Evolutionary conservation across 2,329 filamentous ascomycete genomes (phyloP).

Genomic region (Fusarium neocosmosporiellum): DNA sequence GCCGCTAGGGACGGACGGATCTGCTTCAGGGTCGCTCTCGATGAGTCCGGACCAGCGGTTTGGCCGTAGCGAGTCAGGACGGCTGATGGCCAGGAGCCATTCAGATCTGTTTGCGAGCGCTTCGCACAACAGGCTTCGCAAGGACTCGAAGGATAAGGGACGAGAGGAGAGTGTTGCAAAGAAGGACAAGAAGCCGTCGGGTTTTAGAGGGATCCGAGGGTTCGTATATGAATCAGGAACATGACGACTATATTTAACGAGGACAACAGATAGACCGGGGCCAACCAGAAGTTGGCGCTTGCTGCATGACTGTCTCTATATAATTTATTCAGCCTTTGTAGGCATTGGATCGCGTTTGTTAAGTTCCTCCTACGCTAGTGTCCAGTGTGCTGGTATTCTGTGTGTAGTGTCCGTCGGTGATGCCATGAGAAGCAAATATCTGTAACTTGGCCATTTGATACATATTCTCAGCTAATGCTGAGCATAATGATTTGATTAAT

Average conservation of each 20-base stretch:
- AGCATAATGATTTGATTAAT: too few relatives aligned
- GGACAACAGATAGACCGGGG: neutral
- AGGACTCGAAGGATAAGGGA: slow-evolving; percentile 61
- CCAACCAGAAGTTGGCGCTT: neutral
- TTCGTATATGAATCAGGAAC: slow-evolving; percentile 47
- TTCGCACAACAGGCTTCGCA: slow-evolving; percentile 59
- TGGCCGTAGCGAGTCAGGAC: slow-evolving; percentile 57
- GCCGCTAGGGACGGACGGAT: slow-evolving; percentile 49
- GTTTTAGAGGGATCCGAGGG: slow-evolving; percentile 56
- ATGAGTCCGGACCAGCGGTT: slow-evolving; percentile 56
- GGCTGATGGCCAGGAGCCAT: slow-evolving; percentile 32
- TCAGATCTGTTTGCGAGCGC: slow-evolving; percentile 52
- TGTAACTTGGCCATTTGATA: too few relatives aligned
- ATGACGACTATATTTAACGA: neutral
- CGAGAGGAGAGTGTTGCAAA: slow-evolving; percentile 52
- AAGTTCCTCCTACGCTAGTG: too few relatives aligned
- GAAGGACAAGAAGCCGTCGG: slow-evolving; percentile 52
- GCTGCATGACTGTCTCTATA: neutral
- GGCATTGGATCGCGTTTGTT: neutral
- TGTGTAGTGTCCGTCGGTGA: too few relatives aligned
- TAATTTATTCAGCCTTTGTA: neutral
- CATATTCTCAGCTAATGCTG: too few relatives aligned
- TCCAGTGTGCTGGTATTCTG: too few relatives aligned
- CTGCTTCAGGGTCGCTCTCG: slow-evolving; percentile 42
- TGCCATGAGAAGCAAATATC: too few relatives aligned